Evolutionary conservation across 176 grass and related monocot species (phyloP), one percentile per base, ranked within the genome.

Genomic region (Tillandsia leiboldiana): DNA sequence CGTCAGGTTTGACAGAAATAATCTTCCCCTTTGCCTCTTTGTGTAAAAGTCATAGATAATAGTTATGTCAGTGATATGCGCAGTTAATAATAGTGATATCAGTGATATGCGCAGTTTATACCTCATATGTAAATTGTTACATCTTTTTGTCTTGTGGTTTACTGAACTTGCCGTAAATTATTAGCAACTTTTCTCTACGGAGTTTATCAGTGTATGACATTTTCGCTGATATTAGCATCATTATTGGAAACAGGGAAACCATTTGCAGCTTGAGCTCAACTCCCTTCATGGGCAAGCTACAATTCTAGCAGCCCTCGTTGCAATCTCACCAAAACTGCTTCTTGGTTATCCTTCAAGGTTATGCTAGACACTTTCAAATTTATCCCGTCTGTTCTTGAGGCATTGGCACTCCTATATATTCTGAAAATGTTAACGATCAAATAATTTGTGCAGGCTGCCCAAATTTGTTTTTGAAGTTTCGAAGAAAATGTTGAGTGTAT

Each of bases 301-400:
- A 77, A 79, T 97, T 70, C 76, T 97, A 80, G 93, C 86, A 65
- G 79, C 93, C 82, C 84, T 97, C 63, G 89, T 92, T 72, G 84
- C 86, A 8, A 87, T 92, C 73, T 97, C 93, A 12, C 93, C 89
- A 50, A 92, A 97, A 56, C 74, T 97, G 70, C 81, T 90, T 79
- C 89, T 97, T 81, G 89, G 93, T 72, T 92, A 97, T 83, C 93
- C 94, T 84, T 79, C 89, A 72, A 97, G 92, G 92, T 96, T 78
- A 42, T 42, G 33, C 33, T 42, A 42, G 33, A 42, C 33, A 42
- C 33, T 5, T 42, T 42, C 33, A 42, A 42, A 42, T 3, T 42
- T 42, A 42, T 42, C 33, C 4, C 6, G 33, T 42, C 33, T 7
- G 33, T 42, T 42, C 33, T 4, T 3, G 33, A 42, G 6, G 3